Base-by-base conservation (phyloP, 345 rosid genomes). In the Eutrema heterophyllum region DNA sequence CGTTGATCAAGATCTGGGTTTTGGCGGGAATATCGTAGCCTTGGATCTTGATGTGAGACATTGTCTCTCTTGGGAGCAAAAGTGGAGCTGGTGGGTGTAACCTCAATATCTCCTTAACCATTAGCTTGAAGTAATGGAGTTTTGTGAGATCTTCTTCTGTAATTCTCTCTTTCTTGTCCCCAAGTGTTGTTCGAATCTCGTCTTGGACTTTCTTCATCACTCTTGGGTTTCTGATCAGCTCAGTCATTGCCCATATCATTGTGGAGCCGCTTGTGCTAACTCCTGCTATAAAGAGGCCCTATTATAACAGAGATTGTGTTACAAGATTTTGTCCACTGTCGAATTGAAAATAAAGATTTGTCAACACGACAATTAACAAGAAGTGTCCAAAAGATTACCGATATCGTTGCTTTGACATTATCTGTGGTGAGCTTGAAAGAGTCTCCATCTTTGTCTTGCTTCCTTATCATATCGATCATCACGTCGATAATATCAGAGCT, bases 51-150 rank as follows among this genome's bases (percentile, higher is more conserved):
- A 73, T 27, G 2, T 49, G 67, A 0, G 79, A 54, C 27, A 80
- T 7, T 8, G 84, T 27, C 74, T 85, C 81, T 72, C 89, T 78
- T 18, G 88, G 56, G 0, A 83, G 11, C 18, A 86, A 65, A 9
- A 85, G 54, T 5, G 89, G 83, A 5, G 40, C 81, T 24, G 91
- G 80, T 51, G 89, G 93, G 27, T 84, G 89, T 58, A 88, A 49
- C 29, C 93, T 79, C 12, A 82, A 33, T 10, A 71, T 72, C 80
- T 86, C 94, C 40, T 85, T 86, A 7, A 85, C 70, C 18, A 82
- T 36, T 38, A 81, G 64, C 67, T 83, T 85, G 1, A 80, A 72
- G 71, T 80, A 86, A 5, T 73, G 60, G 35, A 84, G 81, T 4
- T 81, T 30, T 11, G 78, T 78, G 1, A 83, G 14, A 35, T 80